Evolutionary conservation across 2,329 filamentous ascomycete species (phyloP).

Genomic region (Penicillium freii): DNA sequence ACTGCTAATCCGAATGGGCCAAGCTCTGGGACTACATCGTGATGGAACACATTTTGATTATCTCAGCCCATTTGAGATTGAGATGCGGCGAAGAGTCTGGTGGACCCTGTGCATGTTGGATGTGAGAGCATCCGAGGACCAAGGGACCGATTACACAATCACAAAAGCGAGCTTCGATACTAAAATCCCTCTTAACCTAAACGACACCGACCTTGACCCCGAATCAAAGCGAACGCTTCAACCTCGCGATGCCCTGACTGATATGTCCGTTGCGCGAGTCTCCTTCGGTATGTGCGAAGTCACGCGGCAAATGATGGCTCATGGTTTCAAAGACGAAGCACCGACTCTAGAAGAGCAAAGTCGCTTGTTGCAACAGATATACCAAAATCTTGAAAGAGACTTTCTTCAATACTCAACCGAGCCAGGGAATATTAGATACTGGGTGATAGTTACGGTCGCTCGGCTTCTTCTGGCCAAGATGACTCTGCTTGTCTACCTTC

Average conservation of each 20-base stretch:
- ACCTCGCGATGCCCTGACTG: conserved; percentile 54
- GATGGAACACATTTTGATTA: conserved; percentile 24
- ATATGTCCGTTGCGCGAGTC: conserved; percentile 48
- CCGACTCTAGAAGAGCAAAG: conserved; percentile 45
- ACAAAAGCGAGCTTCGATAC: conserved; percentile 60
- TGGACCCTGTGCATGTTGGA: conserved; percentile 53
- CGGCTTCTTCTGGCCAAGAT: conserved; percentile 43
- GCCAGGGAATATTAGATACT: conserved; percentile 45
- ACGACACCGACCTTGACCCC: conserved; percentile 49
- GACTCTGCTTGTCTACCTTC: conserved; percentile 53
- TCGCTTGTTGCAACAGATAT: conserved; percentile 48
- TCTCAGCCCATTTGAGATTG: conserved; percentile 53
- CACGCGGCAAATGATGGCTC: conserved; percentile 38
- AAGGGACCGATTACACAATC: conserved; percentile 62
- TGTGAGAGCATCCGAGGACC: conserved; percentile 60
- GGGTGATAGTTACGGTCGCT: conserved; percentile 49
- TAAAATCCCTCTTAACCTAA: conserved; percentile 49
- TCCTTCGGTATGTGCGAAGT: conserved; percentile 39
- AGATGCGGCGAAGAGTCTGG: conserved; percentile 42
- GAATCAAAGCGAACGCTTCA: conserved; percentile 50
- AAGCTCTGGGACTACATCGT: conserved; percentile 22
- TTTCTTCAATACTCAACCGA: conserved; percentile 45
- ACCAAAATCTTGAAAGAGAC: conserved; percentile 42
- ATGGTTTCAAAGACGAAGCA: conserved; percentile 30
- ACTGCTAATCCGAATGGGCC: conserved; percentile 20